Percentiles rank a stretch among this genome's conserved stretches.
phyloP scores from a whole-genome alignment of 371 early-diverging fungal species.

The Basidiobolus heterosporus region DNA sequence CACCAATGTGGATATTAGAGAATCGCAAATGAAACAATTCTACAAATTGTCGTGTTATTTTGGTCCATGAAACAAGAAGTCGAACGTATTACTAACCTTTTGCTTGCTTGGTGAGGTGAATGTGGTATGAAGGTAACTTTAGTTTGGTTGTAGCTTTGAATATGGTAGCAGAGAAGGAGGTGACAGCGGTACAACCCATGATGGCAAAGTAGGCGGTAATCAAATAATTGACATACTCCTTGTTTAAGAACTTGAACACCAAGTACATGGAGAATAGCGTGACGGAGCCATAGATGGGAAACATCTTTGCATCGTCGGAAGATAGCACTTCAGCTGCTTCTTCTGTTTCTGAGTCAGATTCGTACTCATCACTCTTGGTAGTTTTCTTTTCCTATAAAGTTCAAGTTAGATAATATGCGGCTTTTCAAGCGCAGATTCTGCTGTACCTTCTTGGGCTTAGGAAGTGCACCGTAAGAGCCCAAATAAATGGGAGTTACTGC shows the following conservation, averaged over 20 bases:
- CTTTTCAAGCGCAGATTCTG: not conserved
- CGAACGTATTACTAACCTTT: conserved; percentile 33
- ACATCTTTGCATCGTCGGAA: conserved; percentile 80
- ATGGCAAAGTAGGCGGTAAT: conserved; percentile 77
- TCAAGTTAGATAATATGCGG: not conserved
- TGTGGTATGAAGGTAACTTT: conserved; percentile 44
- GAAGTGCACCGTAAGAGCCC: conserved; percentile 64
- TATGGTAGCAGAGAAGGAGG: conserved; percentile 39
- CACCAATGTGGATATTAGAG: conserved; percentile 46
- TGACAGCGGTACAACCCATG: conserved; percentile 60
- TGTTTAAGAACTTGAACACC: conserved; percentile 66
- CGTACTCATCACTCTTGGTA: conserved; percentile 20
- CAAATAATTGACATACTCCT: conserved; percentile 67
- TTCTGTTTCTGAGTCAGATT: conserved; percentile 43
- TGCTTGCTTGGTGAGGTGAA: conserved; percentile 46
- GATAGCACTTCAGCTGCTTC: conserved; percentile 57
- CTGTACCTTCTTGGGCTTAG: conserved; percentile 39
- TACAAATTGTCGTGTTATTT: no score
- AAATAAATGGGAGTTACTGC: conserved; percentile 75
- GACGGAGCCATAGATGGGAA: conserved; percentile 77
- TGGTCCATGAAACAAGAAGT: not conserved
- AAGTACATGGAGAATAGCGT: conserved; percentile 74
- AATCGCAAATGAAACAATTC: conserved; percentile 50
- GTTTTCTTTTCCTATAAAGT: conserved; percentile 5
- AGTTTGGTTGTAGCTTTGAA: conserved; percentile 25